Conservation (phyloP, 441 rosid genomes). For the Brassica hybrid region DNA sequence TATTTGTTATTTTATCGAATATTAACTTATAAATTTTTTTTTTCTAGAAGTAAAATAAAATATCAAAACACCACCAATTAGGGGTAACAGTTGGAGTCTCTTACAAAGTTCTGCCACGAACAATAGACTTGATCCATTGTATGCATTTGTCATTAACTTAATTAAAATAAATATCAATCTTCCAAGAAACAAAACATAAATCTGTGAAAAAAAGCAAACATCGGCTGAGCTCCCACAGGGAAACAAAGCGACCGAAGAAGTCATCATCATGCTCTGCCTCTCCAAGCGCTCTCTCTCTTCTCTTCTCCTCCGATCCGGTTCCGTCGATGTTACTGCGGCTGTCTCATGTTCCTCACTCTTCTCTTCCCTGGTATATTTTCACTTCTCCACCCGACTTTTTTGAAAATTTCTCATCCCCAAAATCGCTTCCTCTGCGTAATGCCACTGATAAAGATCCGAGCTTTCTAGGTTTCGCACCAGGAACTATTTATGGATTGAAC, state of each 20-base stretch:
- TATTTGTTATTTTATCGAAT: no score
- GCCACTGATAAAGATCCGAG: neutral
- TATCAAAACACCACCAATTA: no score
- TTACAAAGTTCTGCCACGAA: no score
- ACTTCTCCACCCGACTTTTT: neutral
- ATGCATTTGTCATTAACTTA: no score
- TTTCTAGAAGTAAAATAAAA: no score
- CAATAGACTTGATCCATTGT: no score
- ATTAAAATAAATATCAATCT: no score
- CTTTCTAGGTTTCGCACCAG: neutral
- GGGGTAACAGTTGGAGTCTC: no score
- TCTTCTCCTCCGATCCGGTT: slow-evolving; percentile 32
- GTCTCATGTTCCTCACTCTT: slow-evolving; percentile 30
- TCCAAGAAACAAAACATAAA: no score
- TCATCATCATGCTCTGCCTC: slow-evolving; percentile 27
- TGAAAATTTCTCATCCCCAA: neutral
- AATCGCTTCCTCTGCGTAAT: slow-evolving; percentile 5
- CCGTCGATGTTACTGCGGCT: slow-evolving; percentile 25
- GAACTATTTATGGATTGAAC: neutral
- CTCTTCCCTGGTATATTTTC: slow-evolving; percentile 15
- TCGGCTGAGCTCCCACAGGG: neutral
- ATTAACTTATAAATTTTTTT: no score
- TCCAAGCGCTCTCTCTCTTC: slow-evolving; percentile 32
- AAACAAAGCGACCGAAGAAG: slow-evolving; percentile 14
- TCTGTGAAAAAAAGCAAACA: neutral